Base-by-base conservation (phyloP, 225 moss, liverwort and hornwort species). In the Bryoerythrophyllum caledonicum region DNA sequence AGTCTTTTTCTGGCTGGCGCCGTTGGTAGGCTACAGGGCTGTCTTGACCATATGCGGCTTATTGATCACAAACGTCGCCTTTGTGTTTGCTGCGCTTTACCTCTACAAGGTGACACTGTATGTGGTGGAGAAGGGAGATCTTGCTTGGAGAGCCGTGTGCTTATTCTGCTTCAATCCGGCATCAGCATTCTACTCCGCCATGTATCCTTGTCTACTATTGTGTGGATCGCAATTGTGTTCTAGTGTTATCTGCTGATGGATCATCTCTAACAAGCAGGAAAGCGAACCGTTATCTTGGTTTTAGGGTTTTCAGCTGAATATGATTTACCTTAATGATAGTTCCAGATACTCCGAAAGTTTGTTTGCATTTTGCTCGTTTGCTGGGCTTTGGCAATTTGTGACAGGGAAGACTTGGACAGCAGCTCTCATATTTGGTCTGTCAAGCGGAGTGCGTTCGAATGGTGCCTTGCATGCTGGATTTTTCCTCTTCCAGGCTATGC, bases 101-200 rank as follows among this genome's bases (percentile, higher is more conserved):
- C 75, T 95, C 19, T 79, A 63, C 48, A 88, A 90, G 85, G 70
- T 99, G 76, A 85, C 89, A 3, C 40, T 74, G 66, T 78, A 81
- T 48, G 90, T 95, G 41, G 65, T 95, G 84, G 89, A 91, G 79
- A 82, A 89, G 9, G 79, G 86, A 74, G 87, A 77, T 55, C 89
- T 85, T 67, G 93, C 90, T 67, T 71, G 89, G 76, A 76, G 77
- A 69, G 87, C 85, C 16, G 81, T 80, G 60, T 90, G 83, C 58
- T 83, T 93, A 48, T 99, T 95, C 78, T 95, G 91, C 88, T 91
- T 87, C 79, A 99, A 99, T 79, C 91, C 95, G 20, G 99, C 99
- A 44, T 95, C 99, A 17, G 89, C 82, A 2, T 99, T 99, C 82
- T 99, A 99, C 72, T 95, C 95, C 34, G 77, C 93, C 40, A 64